Base-by-base conservation (phyloP, 495 filamentous ascomycete species). In the Astrothelium subdiscretum region DNA sequence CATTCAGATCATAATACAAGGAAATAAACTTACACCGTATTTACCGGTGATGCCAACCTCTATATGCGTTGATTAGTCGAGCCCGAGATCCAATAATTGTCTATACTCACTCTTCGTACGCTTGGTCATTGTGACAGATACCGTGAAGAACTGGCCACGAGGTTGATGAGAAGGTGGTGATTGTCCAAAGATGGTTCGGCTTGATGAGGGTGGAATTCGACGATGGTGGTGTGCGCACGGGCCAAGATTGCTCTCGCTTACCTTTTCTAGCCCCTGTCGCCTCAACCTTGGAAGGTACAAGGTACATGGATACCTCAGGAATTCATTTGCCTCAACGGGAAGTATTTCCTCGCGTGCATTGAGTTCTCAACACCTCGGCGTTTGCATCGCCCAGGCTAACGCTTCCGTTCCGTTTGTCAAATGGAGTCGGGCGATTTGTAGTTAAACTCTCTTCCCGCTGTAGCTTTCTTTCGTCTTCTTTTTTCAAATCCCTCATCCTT, bases 21-120 rank as follows among this genome's bases (percentile, higher is more conserved):
- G 57, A 26, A n/a, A 35, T 35, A 59, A n/a, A 32, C 31, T 26
- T 80, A 75, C 48, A 8, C 48, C 20, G 11, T 83, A 84, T 75
- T 83, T 80, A 75, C 81, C 83, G 81, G 81, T 84, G 68, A 84
- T 80, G 72, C 91, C 90, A 88, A 96, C 92, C 89, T 96, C 81
- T 84, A 69, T 42, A 59, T 44, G 58, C 58, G 48, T 57, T 31
- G 61, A 68, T 81, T 72, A 65, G 76, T 67, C 66, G 63, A 58
- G 58, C 59, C 51, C 61, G 64, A 44, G 31, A 52, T 22, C 59
- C 52, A 65, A 62, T 22, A 5, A 29, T 26, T 31, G 18, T 59
- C 32, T 58, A 6, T 62, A 75, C 80, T 71, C 75, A 83, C 81
- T 96, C 88, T 95, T 95, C 61, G 91, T 96, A 80, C 91, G 85